Evolutionary conservation across 2,329 filamentous ascomycete species (phyloP), one percentile per base, ranked within the genome.

Genomic region (Penicillium italicum): DNA sequence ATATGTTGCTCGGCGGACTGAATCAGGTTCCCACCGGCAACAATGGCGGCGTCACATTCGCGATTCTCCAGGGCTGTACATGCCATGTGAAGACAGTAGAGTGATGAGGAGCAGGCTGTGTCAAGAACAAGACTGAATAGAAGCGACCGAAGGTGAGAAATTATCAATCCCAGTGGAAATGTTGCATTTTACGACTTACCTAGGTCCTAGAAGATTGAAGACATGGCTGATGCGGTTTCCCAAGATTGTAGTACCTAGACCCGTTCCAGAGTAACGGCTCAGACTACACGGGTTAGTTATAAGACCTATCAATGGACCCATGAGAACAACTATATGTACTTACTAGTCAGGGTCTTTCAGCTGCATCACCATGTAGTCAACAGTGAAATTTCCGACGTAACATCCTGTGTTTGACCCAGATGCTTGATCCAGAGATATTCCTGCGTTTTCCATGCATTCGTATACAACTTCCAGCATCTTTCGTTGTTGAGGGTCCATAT

Each of bases 141-240:
- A 31, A 31, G 11, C 30, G 11, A 31, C 30, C 30, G 11, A 31
- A 31, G 10, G 30, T 18, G 59, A 65, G 12, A 68, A 42, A 38
- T 37, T 33, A 18, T n/a, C 10, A 38, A 10, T 38, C 7, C 16
- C 36, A 38, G 11, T 31, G 8, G 14, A 20, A 1, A 38, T 7
- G 7, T 38, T 38, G n/a, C 16, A 18, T 3, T 38, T 31, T 31
- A 14, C 30, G 30, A 20, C 36, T 38, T 7, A 40, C 37, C 59
- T 63, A 7, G 70, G 67, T 2, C 70, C 71, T 10, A 55, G 47
- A n/a, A 67, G 52, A 46, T 67, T 65, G 40, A 62, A 71, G 37
- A 64, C 66, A 49, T 63, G 67, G 20, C 64, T 68, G 11, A 73
- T 30, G 2, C 33, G 33, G 16, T 34, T 34, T 8, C 14, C 33